phyloP scores from a whole-genome alignment of 2,329 filamentous ascomycete species.

The Cladophialophora bantiana region DNA sequence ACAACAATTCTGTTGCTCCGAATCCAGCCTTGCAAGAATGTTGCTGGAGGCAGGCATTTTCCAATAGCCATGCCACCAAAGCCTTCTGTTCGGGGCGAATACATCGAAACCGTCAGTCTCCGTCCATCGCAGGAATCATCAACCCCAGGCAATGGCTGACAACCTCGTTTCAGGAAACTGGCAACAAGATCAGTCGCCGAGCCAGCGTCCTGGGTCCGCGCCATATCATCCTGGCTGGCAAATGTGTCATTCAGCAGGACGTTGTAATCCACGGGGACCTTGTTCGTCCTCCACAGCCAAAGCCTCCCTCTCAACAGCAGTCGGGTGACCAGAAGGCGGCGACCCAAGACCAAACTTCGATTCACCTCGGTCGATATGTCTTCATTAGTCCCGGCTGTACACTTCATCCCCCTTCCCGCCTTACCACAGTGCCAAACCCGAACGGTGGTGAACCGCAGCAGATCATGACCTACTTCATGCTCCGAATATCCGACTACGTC shows the following conservation, averaged over 20 bases:
- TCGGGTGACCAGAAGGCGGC: conserved; percentile 48
- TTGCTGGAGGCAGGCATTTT: background rate
- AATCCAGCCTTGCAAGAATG: background rate
- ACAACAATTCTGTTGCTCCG: background rate
- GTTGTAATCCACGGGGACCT: conserved; percentile 94
- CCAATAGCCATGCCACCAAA: conserved; percentile 71
- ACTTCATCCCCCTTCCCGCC: conserved; percentile 80
- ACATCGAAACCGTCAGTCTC: conserved; percentile 85
- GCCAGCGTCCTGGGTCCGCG: conserved; percentile 92
- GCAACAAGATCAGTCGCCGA: conserved; percentile 96
- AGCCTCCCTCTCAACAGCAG: conserved; percentile 33
- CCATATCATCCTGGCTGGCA: conserved; percentile 96
- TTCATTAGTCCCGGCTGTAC: conserved; percentile 81
- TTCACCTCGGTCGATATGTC: conserved; percentile 89
- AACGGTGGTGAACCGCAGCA: conserved; percentile 17
- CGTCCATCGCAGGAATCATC: background rate
- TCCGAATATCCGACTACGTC: conserved; percentile 93
- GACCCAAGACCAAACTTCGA: conserved; percentile 56
- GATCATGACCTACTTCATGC: conserved; percentile 79
- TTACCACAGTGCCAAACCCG: conserved; percentile 71
- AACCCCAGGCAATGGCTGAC: conserved; percentile 21
- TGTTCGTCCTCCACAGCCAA: conserved; percentile 63
- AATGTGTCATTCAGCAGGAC: conserved; percentile 93
- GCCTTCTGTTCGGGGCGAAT: conserved; percentile 78
- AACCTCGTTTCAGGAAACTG: conserved; percentile 70